These are phyloP conservation scores for Russula lepida DNA, from an alignment of 768 basidiomycete species.

Conservation along the genomic window DNA sequence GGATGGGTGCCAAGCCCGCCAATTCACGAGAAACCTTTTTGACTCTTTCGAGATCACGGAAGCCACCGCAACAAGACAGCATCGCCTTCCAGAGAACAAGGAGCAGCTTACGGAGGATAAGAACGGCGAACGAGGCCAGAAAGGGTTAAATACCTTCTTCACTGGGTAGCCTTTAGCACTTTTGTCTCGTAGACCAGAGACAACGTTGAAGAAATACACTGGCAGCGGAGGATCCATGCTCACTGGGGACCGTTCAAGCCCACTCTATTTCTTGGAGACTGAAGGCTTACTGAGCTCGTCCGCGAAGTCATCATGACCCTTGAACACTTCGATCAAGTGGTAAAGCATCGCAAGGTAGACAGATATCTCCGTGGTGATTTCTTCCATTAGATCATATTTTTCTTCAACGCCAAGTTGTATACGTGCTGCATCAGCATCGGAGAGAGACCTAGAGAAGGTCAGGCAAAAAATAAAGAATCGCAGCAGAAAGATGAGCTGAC, in stretches of 20 bases:
- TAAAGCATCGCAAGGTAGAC: constrained; percentile 95
- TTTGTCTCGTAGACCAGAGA: constrained; percentile 87
- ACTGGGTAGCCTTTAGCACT: constrained; percentile 93
- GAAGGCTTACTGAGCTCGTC: constrained; percentile 83
- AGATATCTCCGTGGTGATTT: constrained; percentile 85
- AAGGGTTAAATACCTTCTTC: constrained; percentile 62
- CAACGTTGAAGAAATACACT: constrained; percentile 82
- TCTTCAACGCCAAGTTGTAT: constrained; percentile 64
- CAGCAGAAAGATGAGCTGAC: constrained; percentile 30
- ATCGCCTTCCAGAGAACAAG: constrained; percentile 93
- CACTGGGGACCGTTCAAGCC: constrained; percentile 46
- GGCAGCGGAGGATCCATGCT: constrained; percentile 91
- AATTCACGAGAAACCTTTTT: constrained; percentile 83
- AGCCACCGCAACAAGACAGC: constrained; percentile 86
- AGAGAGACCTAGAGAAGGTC: constrained; percentile 46
- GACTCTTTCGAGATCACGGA: constrained; percentile 75
- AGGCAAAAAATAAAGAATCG: background rate
- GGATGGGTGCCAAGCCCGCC: constrained; percentile 54
- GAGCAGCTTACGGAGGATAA: constrained; percentile 51
- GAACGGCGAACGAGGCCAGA: constrained; percentile 3
- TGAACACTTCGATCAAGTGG: constrained; percentile 88
- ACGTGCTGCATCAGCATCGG: constrained; percentile 65
- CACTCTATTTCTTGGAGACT: background rate
- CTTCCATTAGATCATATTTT: constrained; percentile 74
- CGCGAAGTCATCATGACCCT: constrained; percentile 89